Evolutionary conservation across 2,329 filamentous ascomycete species (phyloP).

Genomic region (Hortaea werneckii): DNA sequence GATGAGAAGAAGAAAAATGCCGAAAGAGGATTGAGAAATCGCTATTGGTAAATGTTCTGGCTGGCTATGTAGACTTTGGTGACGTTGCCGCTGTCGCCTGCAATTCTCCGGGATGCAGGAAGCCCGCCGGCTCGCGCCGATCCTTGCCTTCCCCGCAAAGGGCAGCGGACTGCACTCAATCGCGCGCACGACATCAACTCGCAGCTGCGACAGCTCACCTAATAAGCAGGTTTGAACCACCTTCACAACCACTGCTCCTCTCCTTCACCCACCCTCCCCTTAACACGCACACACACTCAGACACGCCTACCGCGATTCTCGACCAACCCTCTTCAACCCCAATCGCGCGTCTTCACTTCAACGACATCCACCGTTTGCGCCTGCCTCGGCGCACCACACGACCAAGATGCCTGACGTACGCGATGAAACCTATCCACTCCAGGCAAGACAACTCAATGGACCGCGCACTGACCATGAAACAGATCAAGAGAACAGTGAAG

Average conservation of each 20-base stretch:
- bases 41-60: too few species aligned
- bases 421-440: background rate
- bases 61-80: too few species aligned
- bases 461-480: conserved; percentile 1
- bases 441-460: background rate
- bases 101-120: too few species aligned
- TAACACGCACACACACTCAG: background rate
- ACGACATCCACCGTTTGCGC: background rate
- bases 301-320: too few species aligned
- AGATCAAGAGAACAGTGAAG: conserved; percentile 80
- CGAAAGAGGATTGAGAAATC: too few species aligned
- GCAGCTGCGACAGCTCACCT: background rate
- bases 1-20: too few species aligned
- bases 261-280: background rate
- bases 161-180: background rate
- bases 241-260: background rate
- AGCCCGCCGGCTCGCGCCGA: background rate
- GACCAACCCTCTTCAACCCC: background rate
- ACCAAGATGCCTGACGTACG: conserved; percentile 30
- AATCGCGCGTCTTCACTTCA: background rate
- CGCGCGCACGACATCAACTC: background rate
- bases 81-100: too few species aligned
- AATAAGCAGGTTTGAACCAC: background rate
- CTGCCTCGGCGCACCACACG: background rate
- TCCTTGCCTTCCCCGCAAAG: background rate